Base-by-base conservation (phyloP, 352 stramenopile genomes). In the Phytopythium vexans region DNA sequence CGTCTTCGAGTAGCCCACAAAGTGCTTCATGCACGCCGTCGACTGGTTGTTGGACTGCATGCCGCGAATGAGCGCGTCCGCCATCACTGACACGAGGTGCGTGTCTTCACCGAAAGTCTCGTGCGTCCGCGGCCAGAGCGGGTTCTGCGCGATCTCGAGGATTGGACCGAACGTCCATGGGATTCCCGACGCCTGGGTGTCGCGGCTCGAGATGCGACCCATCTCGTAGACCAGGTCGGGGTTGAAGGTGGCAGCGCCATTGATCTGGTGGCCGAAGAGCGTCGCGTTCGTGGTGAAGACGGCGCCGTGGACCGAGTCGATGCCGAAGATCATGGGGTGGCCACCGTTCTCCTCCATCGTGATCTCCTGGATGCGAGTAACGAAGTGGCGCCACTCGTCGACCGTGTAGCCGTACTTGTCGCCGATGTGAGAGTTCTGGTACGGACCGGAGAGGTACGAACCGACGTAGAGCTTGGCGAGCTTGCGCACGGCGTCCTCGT, bases 61-160 rank as follows among this genome's bases (percentile, higher is more conserved):
- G 8, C 88, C 88, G 10, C 73, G 56, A 36, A 96, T 73, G 45
- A 94, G 70, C 3, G 70, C 70, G 27, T 69, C 53, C 0, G 71
- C 80, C 66, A 97, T 88, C 15, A 72, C 56, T 1, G 80, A 81
- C 10, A 88, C 88, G 4, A 96, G 37, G 36, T 85, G 62, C 12
- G 86, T 84, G 62, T 97, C 88, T 71, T 97, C 87, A 6, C 92
- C 90, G 73, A 97, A 98, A 6, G 89, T 97, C 64, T 98, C 92
- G 52, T 89, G 97, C 11, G 93, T 84, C 1, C 91, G 70, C 10
- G 79, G 61, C 89, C 91, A 97, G 41, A 89, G 63, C 8, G 88
- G 81, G 50, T 97, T 88, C 53, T 88, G 81, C 2, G 78, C 77
- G 46, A 98, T 70, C 55, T 90, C 80, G 10, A 87, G 67, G 15